Evolutionary conservation across 331 rosid genomes (phyloP), one percentile per base, ranked within the genome.

Genomic region (Telfairia occidentalis): DNA sequence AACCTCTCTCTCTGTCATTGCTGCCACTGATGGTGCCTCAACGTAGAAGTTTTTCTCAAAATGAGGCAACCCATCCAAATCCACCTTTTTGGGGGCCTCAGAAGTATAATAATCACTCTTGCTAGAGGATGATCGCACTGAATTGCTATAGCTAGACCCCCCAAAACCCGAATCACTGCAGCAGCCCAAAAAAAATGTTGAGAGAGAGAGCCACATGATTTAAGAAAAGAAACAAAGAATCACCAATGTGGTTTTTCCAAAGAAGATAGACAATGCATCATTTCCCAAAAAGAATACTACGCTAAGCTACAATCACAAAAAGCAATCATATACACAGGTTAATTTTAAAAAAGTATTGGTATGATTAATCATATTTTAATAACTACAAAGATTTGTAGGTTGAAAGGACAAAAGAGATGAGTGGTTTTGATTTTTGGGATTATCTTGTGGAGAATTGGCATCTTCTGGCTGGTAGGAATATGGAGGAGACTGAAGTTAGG

Each of bases 31-130:
- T 0, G 97, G 83, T 1, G 96, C 81, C 77, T 95, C 99, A 2
- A 48, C 79, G 78, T 95, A 95, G 84, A 95, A 95, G 64, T 90
- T 92, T 86, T 95, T 95, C 90, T 90, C 97, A 60, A 95, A 95
- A 80, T 85, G 96, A 46, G 96, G 82, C 82, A 92, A 82, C 15
- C 97, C 97, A 58, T 95, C 99, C 91, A 95, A 87, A 81, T 89
- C 94, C 75, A 90, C 5, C 81, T 90, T 95, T 85, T 81, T 69
- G 0, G 93, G 90, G 2, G 90, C 82, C 74, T 84, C 92, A 19
- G 83, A 83, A 19, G 73, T 93, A 59, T 85, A 83, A 78, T 65
- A 59, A 35, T 87, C 88, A 59, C 21, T 86, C 84, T 77, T 86
- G 83, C 84, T 83, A 0, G 92, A 85, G 0, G 92, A 87, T 77